Percentiles rank a stretch among this genome's conserved stretches.
Evolutionary conservation across 2,329 filamentous ascomycete genomes (phyloP).

Genomic region (Nigrograna mackinnonii): DNA sequence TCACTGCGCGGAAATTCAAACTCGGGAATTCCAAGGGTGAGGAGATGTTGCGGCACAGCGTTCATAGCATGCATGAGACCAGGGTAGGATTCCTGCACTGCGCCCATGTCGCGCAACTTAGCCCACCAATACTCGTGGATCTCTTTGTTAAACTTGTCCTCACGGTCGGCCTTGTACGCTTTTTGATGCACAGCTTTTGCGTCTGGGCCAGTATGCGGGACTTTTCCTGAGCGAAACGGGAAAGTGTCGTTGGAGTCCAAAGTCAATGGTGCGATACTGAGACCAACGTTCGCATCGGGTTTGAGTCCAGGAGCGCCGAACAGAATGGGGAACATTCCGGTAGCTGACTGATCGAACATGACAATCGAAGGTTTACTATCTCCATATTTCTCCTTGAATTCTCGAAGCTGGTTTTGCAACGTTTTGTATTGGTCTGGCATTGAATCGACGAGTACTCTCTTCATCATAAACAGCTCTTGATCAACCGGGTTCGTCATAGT

Average conservation of each 20-base stretch:
- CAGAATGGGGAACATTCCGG: slow-evolving; percentile 32
- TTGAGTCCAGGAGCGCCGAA: slow-evolving; percentile 44
- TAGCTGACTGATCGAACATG: slow-evolving; percentile 46
- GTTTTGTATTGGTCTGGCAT: slow-evolving; percentile 38
- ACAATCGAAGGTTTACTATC: slow-evolving; percentile 46
- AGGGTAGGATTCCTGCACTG: slow-evolving; percentile 8
- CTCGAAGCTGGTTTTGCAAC: slow-evolving; percentile 32
- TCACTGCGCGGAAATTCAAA: slow-evolving; percentile 42
- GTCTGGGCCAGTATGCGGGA: slow-evolving; percentile 14
- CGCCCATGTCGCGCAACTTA: slow-evolving; percentile 16
- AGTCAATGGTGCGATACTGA: slow-evolving; percentile 34
- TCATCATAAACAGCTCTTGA: slow-evolving; percentile 38
- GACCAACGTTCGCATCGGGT: slow-evolving; percentile 42
- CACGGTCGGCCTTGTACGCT: slow-evolving; percentile 8
- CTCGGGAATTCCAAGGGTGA: slow-evolving; percentile 39
- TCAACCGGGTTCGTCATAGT: slow-evolving; percentile 24
- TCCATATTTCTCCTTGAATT: slow-evolving; percentile 30
- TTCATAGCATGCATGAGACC: slow-evolving; percentile 23
- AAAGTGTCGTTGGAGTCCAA: slow-evolving; percentile 20
- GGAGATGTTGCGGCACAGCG: slow-evolving; percentile 23
- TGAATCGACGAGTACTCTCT: slow-evolving; percentile 36
- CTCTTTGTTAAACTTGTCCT: slow-evolving; percentile 13
- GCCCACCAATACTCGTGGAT: slow-evolving; percentile 16
- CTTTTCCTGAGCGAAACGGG: slow-evolving; percentile 16
- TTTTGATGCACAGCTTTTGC: slow-evolving; percentile 13